Base-by-base conservation (phyloP, 75 land plant species). In the Cryptomeria japonica region DNA sequence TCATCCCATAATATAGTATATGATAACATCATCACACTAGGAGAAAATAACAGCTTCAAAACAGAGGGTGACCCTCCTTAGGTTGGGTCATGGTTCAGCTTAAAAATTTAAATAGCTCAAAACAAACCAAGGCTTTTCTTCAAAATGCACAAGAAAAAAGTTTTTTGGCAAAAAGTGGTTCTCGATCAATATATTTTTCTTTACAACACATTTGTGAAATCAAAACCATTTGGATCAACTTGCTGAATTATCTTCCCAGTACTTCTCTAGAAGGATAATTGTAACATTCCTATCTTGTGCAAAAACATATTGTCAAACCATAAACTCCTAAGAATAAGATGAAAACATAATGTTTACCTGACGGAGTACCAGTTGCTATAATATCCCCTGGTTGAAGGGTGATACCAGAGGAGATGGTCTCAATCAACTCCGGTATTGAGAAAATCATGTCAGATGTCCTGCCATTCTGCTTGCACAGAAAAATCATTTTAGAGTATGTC, bases 351-450 rank as follows among this genome's bases (percentile, higher is more conserved):
- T 15, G 53, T 84, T 83, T 73, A 90, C 93, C 93, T 55, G 93
- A 58, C 18, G 93, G 93, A 44, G 93, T 92, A 86, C 93, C 93
- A 44, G 93, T 92, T 19, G 93, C 93, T n/a, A 92, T 64, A 44
- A 92, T 90, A 88, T 92, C 93, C 56, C 93, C 93, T 68, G 92
- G 75, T 88, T 92, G 92, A 28, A 92, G 87, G 53, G 93, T 92
- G 37, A 88, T 90, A 39, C 86, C 89, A 53, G 87, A 89, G 38
- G 93, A 92, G 31, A 92, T 90, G 25, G 85, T 86, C 84, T 90
- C 92, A 84, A 92, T 92, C 92, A 92, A 76, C 89, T 92, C 89
- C 46, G 91, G 87, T 68, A 92, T 92, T 44, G 91, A 86, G 61
- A 92, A 92, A 38, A 92, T 92, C 93, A 92, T 92, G 42, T 92